phyloP scores from a whole-genome alignment of 331 rosid species.

The Erythrophleum ivorense region DNA sequence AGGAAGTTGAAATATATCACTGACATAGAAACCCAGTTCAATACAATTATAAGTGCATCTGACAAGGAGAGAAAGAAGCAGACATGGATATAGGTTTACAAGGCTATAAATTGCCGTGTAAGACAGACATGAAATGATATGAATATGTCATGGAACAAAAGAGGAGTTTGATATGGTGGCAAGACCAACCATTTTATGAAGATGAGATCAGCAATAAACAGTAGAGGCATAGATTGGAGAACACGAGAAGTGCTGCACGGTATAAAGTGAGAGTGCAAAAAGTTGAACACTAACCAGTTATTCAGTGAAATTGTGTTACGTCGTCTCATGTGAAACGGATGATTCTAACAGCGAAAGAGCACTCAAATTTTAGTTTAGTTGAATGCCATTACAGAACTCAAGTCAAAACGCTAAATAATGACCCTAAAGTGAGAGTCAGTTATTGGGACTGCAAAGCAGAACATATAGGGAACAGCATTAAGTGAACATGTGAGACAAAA shows the following conservation, averaged over 20 bases:
- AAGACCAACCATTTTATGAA: background rate
- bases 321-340: background rate
- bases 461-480: background rate
- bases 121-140: background rate
- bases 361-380: background rate
- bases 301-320: background rate
- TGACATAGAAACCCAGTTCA: background rate
- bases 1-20: conserved; percentile 16
- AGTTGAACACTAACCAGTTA: background rate
- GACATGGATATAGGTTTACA: background rate
- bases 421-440: background rate
- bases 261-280: background rate
- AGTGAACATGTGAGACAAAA: background rate
- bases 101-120: background rate
- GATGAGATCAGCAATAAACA: conserved; percentile 6
- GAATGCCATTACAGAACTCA: background rate
- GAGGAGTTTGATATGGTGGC: background rate
- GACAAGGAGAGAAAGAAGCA: conserved; percentile 10
- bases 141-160: background rate
- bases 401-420: background rate
- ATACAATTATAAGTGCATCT: background rate
- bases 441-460: conserved; percentile 6
- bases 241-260: background rate
- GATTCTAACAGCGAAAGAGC: no score
- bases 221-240: conserved; percentile 8